These are phyloP conservation scores for Celoporthe dispersa DNA, from an alignment of 2,329 filamentous ascomycete genomes.

Conservation along the genomic window DNA sequence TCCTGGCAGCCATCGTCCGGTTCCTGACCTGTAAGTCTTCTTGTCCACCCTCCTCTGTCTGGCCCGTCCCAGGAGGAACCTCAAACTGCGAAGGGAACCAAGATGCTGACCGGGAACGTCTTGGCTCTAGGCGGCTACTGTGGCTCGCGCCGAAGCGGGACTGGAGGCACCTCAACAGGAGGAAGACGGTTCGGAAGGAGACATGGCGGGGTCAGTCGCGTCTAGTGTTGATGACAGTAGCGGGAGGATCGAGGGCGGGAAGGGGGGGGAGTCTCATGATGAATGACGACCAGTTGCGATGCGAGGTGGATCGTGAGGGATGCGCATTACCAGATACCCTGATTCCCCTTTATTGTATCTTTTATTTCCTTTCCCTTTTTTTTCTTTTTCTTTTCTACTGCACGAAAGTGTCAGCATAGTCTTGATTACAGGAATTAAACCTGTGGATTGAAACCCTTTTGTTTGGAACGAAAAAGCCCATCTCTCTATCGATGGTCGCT, in stretches of 20 bases:
- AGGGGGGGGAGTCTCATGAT: background rate
- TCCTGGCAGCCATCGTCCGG: conserved; percentile 69
- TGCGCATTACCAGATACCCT: conserved; percentile 7
- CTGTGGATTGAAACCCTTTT: background rate
- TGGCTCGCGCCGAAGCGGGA: conserved; percentile 2
- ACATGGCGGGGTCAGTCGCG: background rate
- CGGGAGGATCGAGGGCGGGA: too few relatives aligned
- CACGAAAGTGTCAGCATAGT: background rate
- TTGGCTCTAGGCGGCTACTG: conserved; percentile 10
- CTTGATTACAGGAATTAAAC: background rate
- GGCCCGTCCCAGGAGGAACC: conserved; percentile 12
- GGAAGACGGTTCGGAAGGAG: background rate
- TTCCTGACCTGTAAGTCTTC: conserved; percentile 59
- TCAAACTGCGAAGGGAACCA: background rate
- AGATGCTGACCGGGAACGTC: background rate
- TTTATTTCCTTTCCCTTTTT: background rate
- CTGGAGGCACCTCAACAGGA: background rate
- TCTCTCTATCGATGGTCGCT: background rate
- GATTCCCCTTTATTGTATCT: background rate
- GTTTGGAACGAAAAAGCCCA: background rate
- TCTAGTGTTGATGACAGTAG: background rate
- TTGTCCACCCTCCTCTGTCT: too few relatives aligned
- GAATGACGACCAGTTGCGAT: background rate
- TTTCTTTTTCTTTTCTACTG: background rate
- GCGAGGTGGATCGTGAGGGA: background rate